These are phyloP conservation scores for Magnolia kwangsiensis DNA, from an alignment of 164 flowering plant species.

Conservation along the genomic window DNA sequence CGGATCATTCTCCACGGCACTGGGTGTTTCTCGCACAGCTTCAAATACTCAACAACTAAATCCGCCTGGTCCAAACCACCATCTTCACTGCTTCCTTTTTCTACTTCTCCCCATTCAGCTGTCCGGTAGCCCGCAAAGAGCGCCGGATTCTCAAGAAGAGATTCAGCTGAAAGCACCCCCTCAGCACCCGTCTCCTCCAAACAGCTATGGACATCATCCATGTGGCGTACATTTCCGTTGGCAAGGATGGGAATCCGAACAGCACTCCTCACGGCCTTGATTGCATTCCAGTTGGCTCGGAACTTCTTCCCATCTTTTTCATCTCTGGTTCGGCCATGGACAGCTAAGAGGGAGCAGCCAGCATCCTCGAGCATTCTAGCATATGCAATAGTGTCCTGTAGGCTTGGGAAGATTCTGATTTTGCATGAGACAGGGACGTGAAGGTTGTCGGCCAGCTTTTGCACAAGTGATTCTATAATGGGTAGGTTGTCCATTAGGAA, in stretches of 20 bases:
- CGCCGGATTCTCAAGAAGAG: constrained; percentile 96
- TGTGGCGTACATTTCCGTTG: constrained; percentile 84
- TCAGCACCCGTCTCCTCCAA: constrained; percentile 77
- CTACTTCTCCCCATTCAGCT: constrained; percentile 55
- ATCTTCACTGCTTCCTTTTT: constrained; percentile 29
- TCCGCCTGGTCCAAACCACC: constrained; percentile 68
- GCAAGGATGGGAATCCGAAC: constrained; percentile 91
- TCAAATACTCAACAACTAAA: constrained; percentile 70
- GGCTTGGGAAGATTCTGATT: constrained; percentile 73
- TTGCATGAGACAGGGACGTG: constrained; percentile 94
- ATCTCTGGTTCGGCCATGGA: constrained; percentile 92
- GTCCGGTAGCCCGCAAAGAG: constrained; percentile 84
- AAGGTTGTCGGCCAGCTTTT: constrained; percentile 65
- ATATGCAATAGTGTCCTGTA: constrained; percentile 75
- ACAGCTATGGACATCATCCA: constrained; percentile 69
- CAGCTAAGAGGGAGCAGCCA: constrained; percentile 92
- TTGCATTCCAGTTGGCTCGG: constrained; percentile 80
- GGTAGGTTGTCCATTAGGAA: constrained; percentile 95
- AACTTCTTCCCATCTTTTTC: constrained; percentile 83
- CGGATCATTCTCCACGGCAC: constrained; percentile 98
- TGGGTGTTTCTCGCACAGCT: constrained; percentile 80
- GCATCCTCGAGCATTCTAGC: constrained; percentile 98
- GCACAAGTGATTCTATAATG: constrained; percentile 70
- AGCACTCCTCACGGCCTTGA: constrained; percentile 68
- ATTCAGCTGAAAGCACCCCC: constrained; percentile 94